Evolutionary conservation across 1,139 yeast species (phyloP), one percentile per base, ranked within the genome.

Genomic region (Debaryomyces sp.): DNA sequence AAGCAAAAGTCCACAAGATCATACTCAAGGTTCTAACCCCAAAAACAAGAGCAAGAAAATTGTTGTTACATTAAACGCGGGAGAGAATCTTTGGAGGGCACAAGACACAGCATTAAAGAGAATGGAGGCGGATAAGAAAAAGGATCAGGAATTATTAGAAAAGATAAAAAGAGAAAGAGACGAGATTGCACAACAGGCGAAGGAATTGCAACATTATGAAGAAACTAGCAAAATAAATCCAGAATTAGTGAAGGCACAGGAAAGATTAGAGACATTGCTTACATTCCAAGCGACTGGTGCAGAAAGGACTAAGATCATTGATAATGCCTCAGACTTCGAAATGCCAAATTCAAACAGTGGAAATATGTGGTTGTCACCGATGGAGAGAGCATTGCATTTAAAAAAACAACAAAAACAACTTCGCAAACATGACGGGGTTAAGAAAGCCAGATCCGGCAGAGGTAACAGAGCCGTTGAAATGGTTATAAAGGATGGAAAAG

Each of bases 271-370:
- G 40, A 85, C 83, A 24, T 71, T 95, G 43, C 71, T 95, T 43
- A 80, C 83, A 52, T 94, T 85, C 64, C 99, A 95, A 63, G 90
- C 82, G 2, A 84, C 94, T 8, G 89, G 96, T 5, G 91, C 92
- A 1, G 95, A 90, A 62, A 77, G 99, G 63, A 94, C 98, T 0
- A 84, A 82, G 58, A 91, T 95, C 54, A 92, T 95, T 39, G 99
- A 95, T 62, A 87, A 90, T 61, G 97, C 96, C 0, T 84, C 96
- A 6, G 99, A 95, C 63, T 94, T 85, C 62, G 95, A 87, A 45
- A 53, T 78, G 42, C 83, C 84, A 0, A 65, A 77, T 5, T 70
- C 80, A 0, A 69, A 71, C 0, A 60, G 71, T 4, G 80, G 81
- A 42, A 70, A 81, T 2, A 75, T 84, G 56, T 95, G 99, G 99